Base-by-base conservation (phyloP, 2,329 filamentous ascomycete species). In the Beauveria brongniartii region DNA sequence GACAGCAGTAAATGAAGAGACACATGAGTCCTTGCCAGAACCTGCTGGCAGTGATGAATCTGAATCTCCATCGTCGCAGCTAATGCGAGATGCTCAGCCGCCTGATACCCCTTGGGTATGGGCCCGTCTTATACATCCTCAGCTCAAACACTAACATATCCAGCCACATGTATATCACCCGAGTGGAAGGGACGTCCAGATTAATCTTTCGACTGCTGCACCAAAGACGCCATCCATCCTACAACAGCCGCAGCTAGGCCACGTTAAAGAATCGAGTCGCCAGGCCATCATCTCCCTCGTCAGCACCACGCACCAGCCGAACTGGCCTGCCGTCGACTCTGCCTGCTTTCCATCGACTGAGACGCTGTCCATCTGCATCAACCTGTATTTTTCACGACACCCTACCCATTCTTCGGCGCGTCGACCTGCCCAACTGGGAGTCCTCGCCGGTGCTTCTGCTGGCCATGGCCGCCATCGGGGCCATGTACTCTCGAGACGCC, bases 91-190 rank as follows among this genome's bases (percentile, higher is more conserved):
- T 55, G 58, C 48, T 18, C 58, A 61, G 44, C 58, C 58, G 3
- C 24, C 50, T 5, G 58, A 61, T 55, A 61, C 58, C 18, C 58
- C 58, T 5, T 61, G 58, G 58, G 58, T 60, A 53, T 44, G 57
- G 3, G 3, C 20, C 9, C 7, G 16, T 30, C 30, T 46, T 20
- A 5, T 12, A 16, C 10, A 14, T 22, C 12, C 6, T 44, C 20
- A 3, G 24, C 34, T 34, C 34, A 9, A 20, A n/a, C 26, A 22
- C 22, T 53, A 24, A 61, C 40, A 18, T 3, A 10, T 46, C 3
- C 24, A 61, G 58, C 58, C 58, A 9, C 58, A 61, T 46, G 58
- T 61, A 7, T 61, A 61, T 54, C 58, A 37, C 10, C 58, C 58
- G 2, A 61, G 37, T 37, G 41, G 54, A 43, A 61, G n/a, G 5